Conservation (phyloP, 306 rosid genomes). For the Castanospermum australe region DNA sequence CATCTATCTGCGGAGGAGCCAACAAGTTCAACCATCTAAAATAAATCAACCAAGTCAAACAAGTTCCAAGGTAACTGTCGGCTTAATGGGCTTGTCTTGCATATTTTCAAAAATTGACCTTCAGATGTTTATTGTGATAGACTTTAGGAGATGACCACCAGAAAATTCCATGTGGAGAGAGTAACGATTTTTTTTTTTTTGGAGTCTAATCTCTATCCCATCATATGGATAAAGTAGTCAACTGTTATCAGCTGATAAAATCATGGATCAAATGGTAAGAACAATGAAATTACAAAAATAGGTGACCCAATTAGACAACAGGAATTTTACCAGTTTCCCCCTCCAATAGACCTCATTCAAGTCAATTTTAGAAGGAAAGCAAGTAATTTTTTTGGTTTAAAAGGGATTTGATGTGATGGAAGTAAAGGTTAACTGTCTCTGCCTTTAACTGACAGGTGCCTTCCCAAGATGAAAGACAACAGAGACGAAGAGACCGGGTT, state of each 20-base stretch:
- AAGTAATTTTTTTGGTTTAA: neutral
- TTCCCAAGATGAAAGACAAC: conserved; percentile 48
- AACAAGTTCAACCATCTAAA: conserved; percentile 36
- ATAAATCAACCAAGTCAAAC: conserved; percentile 47
- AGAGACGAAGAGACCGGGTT: conserved; percentile 36
- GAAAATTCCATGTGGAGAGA: neutral
- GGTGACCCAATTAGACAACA: neutral
- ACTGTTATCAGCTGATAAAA: neutral
- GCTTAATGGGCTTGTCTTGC: neutral
- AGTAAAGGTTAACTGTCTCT: neutral
- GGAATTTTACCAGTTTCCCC: neutral
- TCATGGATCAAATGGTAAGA: neutral
- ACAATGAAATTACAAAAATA: neutral
- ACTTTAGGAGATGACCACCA: neutral
- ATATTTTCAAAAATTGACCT: neutral
- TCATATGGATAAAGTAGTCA: neutral
- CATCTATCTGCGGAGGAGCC: conserved; percentile 78
- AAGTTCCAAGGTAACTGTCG: conserved; percentile 46
- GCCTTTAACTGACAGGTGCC: conserved; percentile 15
- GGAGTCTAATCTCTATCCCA: neutral
- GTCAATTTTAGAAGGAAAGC: neutral
- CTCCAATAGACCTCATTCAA: neutral
- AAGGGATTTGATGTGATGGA: neutral
- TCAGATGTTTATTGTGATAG: neutral
- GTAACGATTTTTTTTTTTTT: too few species aligned